phyloP scores from a whole-genome alignment of 495 filamentous ascomycete genomes.

The Lepraria neglecta region DNA sequence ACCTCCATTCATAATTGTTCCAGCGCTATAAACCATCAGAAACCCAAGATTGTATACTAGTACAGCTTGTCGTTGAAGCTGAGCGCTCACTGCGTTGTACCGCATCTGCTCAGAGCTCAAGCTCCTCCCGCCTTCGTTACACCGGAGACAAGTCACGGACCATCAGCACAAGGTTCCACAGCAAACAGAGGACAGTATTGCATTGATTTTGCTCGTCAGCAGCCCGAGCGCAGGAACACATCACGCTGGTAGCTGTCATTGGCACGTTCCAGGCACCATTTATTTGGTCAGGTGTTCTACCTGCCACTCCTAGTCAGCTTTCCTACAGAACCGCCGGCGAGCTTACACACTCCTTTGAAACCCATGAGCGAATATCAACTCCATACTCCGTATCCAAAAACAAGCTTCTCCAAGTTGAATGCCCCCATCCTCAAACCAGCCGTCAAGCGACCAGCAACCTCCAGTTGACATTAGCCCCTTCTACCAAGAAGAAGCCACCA shows the following conservation, averaged over 20 bases:
- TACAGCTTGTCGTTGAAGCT: slow-evolving; percentile 12
- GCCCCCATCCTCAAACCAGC: slow-evolving; percentile 28
- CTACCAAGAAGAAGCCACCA: slow-evolving; percentile 25
- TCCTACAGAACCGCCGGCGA: slow-evolving; percentile 5
- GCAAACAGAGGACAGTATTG: neutral
- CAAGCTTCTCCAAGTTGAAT: slow-evolving; percentile 25
- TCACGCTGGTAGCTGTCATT: slow-evolving; percentile 16
- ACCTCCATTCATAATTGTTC: neutral
- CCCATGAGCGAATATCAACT: slow-evolving; percentile 1
- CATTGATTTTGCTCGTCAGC: neutral
- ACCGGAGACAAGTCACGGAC: slow-evolving; percentile 5
- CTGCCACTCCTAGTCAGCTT: neutral
- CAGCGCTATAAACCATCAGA: neutral
- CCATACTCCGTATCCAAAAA: slow-evolving; percentile 1
- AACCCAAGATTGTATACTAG: neutral
- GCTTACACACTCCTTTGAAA: neutral
- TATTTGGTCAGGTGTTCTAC: slow-evolving; percentile 11
- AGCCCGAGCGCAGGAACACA: neutral
- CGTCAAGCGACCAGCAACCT: slow-evolving; percentile 20
- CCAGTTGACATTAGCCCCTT: slow-evolving; percentile 14
- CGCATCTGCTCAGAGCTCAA: neutral
- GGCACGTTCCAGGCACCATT: slow-evolving; percentile 13
- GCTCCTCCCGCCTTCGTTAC: neutral
- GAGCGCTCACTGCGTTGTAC: neutral
- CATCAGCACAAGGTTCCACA: neutral